These are phyloP conservation scores for Sporodiniella umbellata DNA, from an alignment of 371 early-diverging fungal species.

Conservation along the genomic window DNA sequence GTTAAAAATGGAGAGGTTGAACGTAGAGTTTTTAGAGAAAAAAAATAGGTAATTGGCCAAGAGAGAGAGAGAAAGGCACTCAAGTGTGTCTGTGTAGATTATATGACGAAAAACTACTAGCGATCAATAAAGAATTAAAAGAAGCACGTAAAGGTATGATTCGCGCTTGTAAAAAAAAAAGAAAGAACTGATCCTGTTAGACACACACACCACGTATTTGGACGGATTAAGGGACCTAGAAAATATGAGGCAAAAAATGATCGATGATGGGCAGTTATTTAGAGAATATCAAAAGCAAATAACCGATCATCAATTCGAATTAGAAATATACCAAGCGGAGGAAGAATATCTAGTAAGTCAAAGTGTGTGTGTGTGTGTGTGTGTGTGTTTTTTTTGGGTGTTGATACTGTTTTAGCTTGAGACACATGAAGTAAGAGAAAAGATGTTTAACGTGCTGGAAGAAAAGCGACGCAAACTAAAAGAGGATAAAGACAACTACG, in stretches of 20 bases:
- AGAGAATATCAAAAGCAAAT: constrained; percentile 69
- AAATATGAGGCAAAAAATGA: constrained; percentile 49
- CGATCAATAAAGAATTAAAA: constrained; percentile 26
- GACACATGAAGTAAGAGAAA: constrained; percentile 69
- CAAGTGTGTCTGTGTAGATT: too few species aligned
- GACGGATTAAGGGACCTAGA: constrained; percentile 63
- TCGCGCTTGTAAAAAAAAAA: not conserved
- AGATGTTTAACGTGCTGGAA: constrained; percentile 70
- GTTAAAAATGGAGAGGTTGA: constrained; percentile 32
- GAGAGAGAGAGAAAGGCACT: not conserved
- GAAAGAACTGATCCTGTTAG: constrained; percentile 27
- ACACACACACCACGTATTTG: constrained; percentile 64
- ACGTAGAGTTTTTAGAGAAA: constrained; percentile 39
- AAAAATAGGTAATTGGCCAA: constrained; percentile 28
- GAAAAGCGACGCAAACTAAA: constrained; percentile 71
- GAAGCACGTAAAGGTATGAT: constrained; percentile 23
- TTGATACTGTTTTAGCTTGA: constrained; percentile 40
- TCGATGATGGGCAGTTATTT: constrained; percentile 54
- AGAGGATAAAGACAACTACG: constrained; percentile 84
- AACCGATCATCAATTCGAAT: constrained; percentile 61
- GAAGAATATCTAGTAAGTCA: constrained; percentile 53
- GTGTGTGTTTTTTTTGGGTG: constrained; percentile 1
- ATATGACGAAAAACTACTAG: constrained; percentile 25
- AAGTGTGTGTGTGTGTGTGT: too few species aligned
- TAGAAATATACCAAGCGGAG: constrained; percentile 53